Base-by-base conservation (phyloP, 2,329 filamentous ascomycete species). In the Chaetothyriales sp. region DNA sequence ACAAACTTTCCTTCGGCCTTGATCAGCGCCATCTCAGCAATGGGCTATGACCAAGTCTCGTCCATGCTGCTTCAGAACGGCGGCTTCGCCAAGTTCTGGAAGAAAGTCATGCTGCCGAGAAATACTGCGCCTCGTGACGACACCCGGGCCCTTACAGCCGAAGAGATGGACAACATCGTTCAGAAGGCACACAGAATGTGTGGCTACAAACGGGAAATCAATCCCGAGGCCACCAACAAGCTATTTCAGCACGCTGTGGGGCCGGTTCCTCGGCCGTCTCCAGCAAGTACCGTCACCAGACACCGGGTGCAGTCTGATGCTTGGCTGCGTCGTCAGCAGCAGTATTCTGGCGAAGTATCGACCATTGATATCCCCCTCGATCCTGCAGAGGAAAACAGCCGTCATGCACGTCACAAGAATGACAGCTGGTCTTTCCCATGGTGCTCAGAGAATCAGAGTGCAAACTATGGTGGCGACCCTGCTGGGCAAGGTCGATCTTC, bases 1-100 rank as follows among this genome's bases (percentile, higher is more conserved):
- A 18, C 48, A 7, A 5, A 49, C n/a, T 54, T 54, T 25, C 19
- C 19, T 15, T 51, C 46, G 20, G 52, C 52, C 15, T 48, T 43
- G 7, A 49, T 26, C n/a, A 50, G 46, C 22, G 51, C 47, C 32
- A 39, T 39, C 32, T 39, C 32, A 39, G 32, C 9, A 15, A 15
- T 8, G 18, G 32, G 44, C 18, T 8, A 20, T 26, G 18, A 43
- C 43, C 20, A 43, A 20, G 18, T 51, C 54, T 15, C 44, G 46
- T 15, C 36, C 28, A 5, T 28, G 51, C 22, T 18, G 7, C 18
- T 25, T 25, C 45, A 44, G 28, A 18, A 44, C 18, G 47, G 52
- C 25, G 49, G 52, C 2, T 47, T 54, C 20, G 32, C 46, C 18
- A 39, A 39, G 32, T 39, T 39, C 32, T 39, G 32, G 32, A 15